phyloP scores from a whole-genome alignment of 495 filamentous ascomycete genomes.

The Penicillium dipodomyicola region DNA sequence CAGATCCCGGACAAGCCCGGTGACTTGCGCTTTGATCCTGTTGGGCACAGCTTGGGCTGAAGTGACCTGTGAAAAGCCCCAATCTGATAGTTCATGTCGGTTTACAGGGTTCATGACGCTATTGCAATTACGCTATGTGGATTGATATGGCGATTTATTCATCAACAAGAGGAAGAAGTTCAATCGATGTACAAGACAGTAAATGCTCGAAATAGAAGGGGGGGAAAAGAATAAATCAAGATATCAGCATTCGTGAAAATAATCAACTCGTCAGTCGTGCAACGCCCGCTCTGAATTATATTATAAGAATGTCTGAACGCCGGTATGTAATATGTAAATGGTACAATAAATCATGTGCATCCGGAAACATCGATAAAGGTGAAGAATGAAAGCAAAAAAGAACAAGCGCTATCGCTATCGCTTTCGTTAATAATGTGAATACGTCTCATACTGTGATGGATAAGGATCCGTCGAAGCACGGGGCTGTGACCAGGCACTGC shows the following conservation, averaged over 20 bases:
- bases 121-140: conserved; percentile 1
- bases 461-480: conserved; percentile 19
- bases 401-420: conserved; percentile 9
- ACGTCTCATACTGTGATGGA: conserved; percentile 29
- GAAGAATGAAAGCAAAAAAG: conserved; percentile 3
- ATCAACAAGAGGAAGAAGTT: background rate
- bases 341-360: conserved; percentile 25
- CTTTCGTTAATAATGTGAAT: conserved; percentile 33
- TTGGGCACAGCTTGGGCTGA: conserved; percentile 20
- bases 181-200: background rate
- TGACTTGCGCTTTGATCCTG: conserved; percentile 26
- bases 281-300: conserved; percentile 9
- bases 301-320: conserved; percentile 14
- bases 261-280: conserved; percentile 17
- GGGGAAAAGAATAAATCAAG: background rate
- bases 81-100: background rate
- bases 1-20: conserved; percentile 21
- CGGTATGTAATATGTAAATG: conserved; percentile 28
- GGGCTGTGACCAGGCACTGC: conserved; percentile 24
- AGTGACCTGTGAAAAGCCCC: background rate
- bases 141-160: conserved; percentile 6
- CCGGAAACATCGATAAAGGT: background rate
- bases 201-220: background rate
- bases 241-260: conserved; percentile 7
- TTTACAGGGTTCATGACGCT: background rate